Evolutionary conservation across 2,329 filamentous ascomycete species (phyloP).

Genomic region (Talaromyces rugulosus): DNA sequence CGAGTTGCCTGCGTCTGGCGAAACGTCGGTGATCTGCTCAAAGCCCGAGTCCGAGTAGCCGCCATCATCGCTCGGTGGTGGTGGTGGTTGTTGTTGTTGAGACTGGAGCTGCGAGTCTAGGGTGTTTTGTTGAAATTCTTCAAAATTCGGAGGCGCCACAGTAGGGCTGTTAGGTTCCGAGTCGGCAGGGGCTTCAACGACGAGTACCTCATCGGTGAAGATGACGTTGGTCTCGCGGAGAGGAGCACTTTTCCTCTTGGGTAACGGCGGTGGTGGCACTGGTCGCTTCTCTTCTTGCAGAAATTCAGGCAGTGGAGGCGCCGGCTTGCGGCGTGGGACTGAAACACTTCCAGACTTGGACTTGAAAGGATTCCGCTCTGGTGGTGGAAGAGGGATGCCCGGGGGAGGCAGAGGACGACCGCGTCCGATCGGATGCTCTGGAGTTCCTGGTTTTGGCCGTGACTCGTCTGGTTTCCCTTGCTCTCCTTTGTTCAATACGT

Average conservation of each 20-base stretch:
- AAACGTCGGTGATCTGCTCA: slow-evolving; percentile 22
- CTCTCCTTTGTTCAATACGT: slow-evolving; percentile 44
- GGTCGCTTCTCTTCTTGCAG: slow-evolving; percentile 31
- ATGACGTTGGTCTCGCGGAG: slow-evolving; percentile 27
- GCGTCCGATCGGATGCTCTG: slow-evolving; percentile 70
- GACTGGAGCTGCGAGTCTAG: neutral
- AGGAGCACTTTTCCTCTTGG: slow-evolving; percentile 41
- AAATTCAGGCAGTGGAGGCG: slow-evolving; percentile 45
- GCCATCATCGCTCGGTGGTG: neutral
- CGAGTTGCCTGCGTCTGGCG: slow-evolving; percentile 22
- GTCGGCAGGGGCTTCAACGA: slow-evolving; percentile 62
- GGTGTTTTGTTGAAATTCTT: neutral
- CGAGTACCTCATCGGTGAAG: slow-evolving; percentile 52
- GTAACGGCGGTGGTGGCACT: slow-evolving; percentile 46
- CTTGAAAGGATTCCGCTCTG: slow-evolving; percentile 55
- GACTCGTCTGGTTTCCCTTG: slow-evolving; percentile 36
- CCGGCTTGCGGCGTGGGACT: slow-evolving; percentile 63
- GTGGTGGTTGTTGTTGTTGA: neutral
- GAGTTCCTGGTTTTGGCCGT: slow-evolving; percentile 38
- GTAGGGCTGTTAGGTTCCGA: slow-evolving; percentile 47
- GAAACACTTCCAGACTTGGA: slow-evolving; percentile 53
- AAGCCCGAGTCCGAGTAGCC: slow-evolving; percentile 10
- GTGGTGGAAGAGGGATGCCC: slow-evolving; percentile 70
- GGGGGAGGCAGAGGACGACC: slow-evolving; percentile 78
- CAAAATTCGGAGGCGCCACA: slow-evolving; percentile 12